Base-by-base conservation (phyloP, 305 asterid species). In the Fraxinus greggii region DNA sequence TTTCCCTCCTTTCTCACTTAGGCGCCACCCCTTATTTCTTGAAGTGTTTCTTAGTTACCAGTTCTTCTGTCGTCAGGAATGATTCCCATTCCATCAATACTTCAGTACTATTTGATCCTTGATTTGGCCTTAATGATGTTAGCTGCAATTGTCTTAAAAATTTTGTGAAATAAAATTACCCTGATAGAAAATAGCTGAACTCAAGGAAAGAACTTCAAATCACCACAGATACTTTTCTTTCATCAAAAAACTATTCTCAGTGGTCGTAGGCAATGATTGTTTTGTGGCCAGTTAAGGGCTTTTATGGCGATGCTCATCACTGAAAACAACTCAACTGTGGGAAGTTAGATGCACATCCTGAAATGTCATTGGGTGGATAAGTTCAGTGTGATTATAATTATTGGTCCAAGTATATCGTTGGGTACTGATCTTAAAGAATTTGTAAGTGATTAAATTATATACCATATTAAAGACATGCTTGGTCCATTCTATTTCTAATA, bases 1-100 rank as follows among this genome's bases (percentile, higher is more conserved):
- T 86, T 84, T 79, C 88, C 85, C 89, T 80, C 83, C 76, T 63
- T 40, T 33, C 78, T 81, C 19, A 24, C 3, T 19, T 7, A 21
- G 6, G 19, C 79, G 3, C 24, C 1, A 28, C 4, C 45, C 19
- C 73, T 4, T 48, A 40, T 78, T n/a, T 35, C 73, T 33, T 67
- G 12, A 35, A 48, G 33, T 45, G n/a, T 74, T 69, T 24, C 75
- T 77, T 78, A 32, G 35, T 65, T 35, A 28, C 35, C 35, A 75
- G 42, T 54, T 80, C 67, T 67, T 67, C 40, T 73, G 21, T 51
- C 17, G 35, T 42, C 10, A 10, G 9, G 51, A 63, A 78, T 78
- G 17, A 42, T 36, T 77, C 76, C 45, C 38, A 29, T 70, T 5
- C 38, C 21, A 12, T 67, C 2, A 4, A 26, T 67, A 13, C 38